These are phyloP conservation scores for Xylaria sp. DNA, from an alignment of 2,329 filamentous ascomycete genomes.

Conservation along the genomic window DNA sequence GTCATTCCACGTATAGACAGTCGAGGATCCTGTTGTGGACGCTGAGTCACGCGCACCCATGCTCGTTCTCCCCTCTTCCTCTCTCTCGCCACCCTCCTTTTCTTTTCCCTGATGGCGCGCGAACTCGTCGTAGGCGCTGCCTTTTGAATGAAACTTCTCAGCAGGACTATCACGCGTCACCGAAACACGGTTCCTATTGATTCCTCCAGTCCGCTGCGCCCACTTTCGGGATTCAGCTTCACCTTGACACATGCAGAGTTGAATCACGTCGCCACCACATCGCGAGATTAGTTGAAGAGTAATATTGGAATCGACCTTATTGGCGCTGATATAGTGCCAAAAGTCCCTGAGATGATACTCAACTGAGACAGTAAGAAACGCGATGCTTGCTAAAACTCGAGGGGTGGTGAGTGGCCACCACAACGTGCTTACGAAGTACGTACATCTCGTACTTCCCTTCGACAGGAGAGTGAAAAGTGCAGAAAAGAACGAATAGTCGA, in stretches of 20 bases:
- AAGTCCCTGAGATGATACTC: background rate
- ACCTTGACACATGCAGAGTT: conserved; percentile 42
- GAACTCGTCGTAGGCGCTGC: background rate
- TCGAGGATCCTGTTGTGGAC: background rate
- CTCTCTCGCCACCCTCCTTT: background rate
- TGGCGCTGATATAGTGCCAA: background rate
- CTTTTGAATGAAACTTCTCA: no score
- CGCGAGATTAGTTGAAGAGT: background rate
- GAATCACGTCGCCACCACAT: conserved; percentile 33
- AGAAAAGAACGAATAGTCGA: no score
- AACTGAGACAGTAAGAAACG: no score
- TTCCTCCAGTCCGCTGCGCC: conserved; percentile 38
- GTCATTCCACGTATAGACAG: conserved; percentile 6
- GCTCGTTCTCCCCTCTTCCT: background rate
- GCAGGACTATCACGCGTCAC: no score
- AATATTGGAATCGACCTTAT: background rate
- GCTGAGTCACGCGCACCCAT: background rate
- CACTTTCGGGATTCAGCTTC: conserved; percentile 40
- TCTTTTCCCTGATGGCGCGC: background rate
- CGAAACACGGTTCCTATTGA: conserved; percentile 40
- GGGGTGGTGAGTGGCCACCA: background rate
- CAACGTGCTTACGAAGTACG: background rate
- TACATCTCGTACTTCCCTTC: no score
- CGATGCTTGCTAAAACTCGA: background rate
- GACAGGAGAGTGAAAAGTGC: no score